Base-by-base conservation (phyloP, 192 early-diverging fungal species). In the Blastocladiella britannica region DNA sequence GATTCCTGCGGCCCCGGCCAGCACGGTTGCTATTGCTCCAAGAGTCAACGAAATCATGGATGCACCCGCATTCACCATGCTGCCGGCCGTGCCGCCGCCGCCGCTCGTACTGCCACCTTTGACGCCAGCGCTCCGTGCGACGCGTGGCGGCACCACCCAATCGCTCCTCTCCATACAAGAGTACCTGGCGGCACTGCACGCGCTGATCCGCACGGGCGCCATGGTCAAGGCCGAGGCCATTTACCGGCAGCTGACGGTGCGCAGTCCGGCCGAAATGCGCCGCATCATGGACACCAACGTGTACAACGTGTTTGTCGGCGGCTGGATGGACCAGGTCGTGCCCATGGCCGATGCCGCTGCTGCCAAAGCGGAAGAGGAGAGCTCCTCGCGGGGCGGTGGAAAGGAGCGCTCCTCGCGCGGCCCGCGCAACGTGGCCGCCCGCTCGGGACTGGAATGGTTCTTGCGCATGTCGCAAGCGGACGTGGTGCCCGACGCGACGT, bases 291-390 rank as follows among this genome's bases (percentile, higher is more conserved):
- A 87, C 30, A 81, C 76, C 12, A 67, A 72, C 15, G 68, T 90
- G 37, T 76, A 89, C 63, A 94, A 94, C 64, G 77, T 83, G 29
- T 85, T 94, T 28, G 65, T 94, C n/a, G 77, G 82, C 52, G 82
- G 79, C 7, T 75, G 85, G 52, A 63, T 83, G 53, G 62, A 63
- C n/a, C 71, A 61, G 25, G 56, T 65, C 3, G 64, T 56, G 12
- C 76, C 83, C 25, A 55, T 70, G 65, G 68, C 12, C 67, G 72
- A 29, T 82, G 4, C 59, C 83, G 23, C 65, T 75, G 29, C 88
- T 88, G 91, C 87, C 81, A 62, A 72, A 81, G 55, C 57, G 69
- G 20, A 70, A 86, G 64, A 74, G 76, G 55, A 59, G 67, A n/a
- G n/a, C n/a, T n/a, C n/a, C n/a, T n/a, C n/a, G n/a, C n/a, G n/a